Evolutionary conservation across 257 asterid species (phyloP), one percentile per base, ranked within the genome.

Genomic region (Fraxinus excelsior): DNA sequence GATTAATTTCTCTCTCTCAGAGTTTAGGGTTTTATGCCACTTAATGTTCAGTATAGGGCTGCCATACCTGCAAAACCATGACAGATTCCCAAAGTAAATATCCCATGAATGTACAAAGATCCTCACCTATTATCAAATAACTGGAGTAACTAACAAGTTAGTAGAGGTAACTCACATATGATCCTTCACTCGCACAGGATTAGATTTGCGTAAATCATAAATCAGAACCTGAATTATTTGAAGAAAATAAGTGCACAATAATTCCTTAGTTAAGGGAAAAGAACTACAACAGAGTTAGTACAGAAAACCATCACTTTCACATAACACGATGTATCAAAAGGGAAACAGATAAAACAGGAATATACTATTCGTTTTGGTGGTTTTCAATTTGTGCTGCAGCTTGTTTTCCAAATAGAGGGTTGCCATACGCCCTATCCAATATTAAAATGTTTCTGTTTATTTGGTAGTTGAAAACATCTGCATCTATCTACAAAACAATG

Each of bases 11-110:
- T 94, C 78, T 13, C 81, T 84, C 72, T 89, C 88, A 40, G 94
- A 84, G 85, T 93, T 91, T 23, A 91, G 86, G 8, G 98, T 90
- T 72, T 84, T 91, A 79, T 95, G 98, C 99, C 99, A 95, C 87
- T 91, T 95, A 64, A 95, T 93, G 79, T 88, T 90, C 74, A 89
- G 84, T 79, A 95, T 91, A 29, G 97, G 96, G 86, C 91, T 91
- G 66, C 98, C 98, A 75, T 95, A 91, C 99, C 99, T 93, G 82
- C 78, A 82, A 74, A 81, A 71, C 29, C 80, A 67, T 49, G 74
- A 82, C 19, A 38, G 44, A 65, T 34, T 42, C 53, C 65, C 49
- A 34, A 42, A 23, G 21, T 67, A n/a, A 79, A 73, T 32, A 71
- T 49, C 32, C 31, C 73, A 76, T 21, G 72, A 37, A 13, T 7